phyloP scores from a whole-genome alignment of 257 asterid species.

The Nicotiana otophora region DNA sequence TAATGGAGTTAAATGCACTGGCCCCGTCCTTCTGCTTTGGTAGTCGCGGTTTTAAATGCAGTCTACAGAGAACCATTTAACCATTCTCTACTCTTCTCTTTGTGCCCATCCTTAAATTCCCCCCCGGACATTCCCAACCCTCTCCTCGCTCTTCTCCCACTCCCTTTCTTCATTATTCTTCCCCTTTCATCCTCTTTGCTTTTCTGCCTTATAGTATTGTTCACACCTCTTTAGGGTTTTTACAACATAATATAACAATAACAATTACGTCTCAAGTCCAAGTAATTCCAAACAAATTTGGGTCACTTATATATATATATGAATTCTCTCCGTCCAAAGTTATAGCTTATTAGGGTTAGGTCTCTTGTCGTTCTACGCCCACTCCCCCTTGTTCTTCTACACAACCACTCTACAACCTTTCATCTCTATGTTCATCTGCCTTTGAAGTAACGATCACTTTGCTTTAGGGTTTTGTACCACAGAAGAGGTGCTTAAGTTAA shows the following conservation, averaged over 20 bases:
- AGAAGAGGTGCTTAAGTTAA: background rate
- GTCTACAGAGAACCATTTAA: background rate
- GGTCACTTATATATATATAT: background rate
- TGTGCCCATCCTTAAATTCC: slow-evolving; percentile 15
- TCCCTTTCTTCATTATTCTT: background rate
- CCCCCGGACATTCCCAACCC: slow-evolving; percentile 30
- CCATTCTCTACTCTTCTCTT: background rate
- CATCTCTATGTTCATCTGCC: background rate
- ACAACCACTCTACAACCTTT: background rate
- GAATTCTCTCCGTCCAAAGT: background rate
- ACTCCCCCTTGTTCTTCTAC: no score
- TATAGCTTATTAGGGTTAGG: background rate
- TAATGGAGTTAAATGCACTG: slow-evolving; percentile 38
- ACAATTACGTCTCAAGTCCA: background rate
- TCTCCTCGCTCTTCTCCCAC: background rate
- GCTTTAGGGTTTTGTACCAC: background rate
- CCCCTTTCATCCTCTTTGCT: background rate
- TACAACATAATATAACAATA: no score
- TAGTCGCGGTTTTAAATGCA: slow-evolving; percentile 37
- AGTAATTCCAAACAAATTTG: background rate
- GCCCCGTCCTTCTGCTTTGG: slow-evolving; percentile 35
- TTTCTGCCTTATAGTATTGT: background rate
- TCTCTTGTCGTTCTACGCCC: background rate
- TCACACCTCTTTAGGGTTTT: background rate
- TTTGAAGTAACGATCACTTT: background rate